Conservation (phyloP, 2,329 filamentous ascomycete genomes). For the Botryotinia globosa region DNA sequence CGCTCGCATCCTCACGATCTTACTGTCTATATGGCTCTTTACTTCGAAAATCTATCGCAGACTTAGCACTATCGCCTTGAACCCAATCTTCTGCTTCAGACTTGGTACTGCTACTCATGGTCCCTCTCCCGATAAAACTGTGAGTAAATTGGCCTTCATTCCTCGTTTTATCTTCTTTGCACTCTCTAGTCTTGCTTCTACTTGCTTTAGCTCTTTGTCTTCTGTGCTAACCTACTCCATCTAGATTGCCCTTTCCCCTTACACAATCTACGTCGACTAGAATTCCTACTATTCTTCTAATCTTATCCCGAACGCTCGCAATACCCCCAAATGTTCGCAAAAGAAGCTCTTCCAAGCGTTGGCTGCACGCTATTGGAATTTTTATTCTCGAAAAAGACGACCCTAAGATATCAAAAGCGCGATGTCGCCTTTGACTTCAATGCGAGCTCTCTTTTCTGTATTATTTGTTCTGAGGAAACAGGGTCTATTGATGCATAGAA, state of each 20-base stretch:
- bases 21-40: neutral
- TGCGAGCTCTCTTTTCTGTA: neutral
- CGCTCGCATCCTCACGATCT: fast-evolving
- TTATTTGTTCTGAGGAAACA: too few relatives aligned
- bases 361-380: too few relatives aligned
- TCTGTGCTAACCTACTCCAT: neutral
- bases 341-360: too few relatives aligned
- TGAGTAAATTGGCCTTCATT: neutral
- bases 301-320: fast-evolving
- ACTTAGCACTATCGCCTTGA: neutral
- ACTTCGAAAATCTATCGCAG: neutral
- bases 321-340: too few relatives aligned
- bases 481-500: fast-evolving
- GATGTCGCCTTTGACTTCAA: too few relatives aligned
- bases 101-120: neutral
- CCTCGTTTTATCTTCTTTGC: too few relatives aligned
- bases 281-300: too few relatives aligned
- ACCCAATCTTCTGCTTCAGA: fast-evolving
- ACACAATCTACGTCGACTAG: neutral
- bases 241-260: neutral
- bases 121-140: fast-evolving
- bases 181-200: neutral
- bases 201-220: neutral
- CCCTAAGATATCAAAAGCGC: fast-evolving
- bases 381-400: neutral